These are phyloP conservation scores for Umbelopsis sp. DNA, from an alignment of 371 early-diverging fungal species.

Conservation along the genomic window DNA sequence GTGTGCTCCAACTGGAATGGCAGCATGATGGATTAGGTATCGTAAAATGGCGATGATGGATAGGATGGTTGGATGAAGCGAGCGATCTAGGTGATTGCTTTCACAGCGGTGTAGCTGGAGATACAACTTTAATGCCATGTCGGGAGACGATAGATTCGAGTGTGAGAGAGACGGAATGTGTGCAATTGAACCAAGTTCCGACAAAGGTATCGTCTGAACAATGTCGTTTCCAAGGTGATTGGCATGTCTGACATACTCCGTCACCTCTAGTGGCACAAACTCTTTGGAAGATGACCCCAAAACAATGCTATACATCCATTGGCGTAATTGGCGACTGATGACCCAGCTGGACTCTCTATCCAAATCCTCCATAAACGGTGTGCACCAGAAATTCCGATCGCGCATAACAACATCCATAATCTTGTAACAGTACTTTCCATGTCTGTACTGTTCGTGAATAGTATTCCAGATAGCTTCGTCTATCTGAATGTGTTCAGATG, in stretches of 20 bases:
- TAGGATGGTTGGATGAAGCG: background rate
- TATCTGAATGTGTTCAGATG: background rate
- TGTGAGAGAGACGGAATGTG: background rate
- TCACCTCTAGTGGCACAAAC: slow-evolving; percentile 8
- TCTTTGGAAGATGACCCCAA: background rate
- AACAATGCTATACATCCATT: slow-evolving; percentile 46
- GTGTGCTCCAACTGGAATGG: slow-evolving; percentile 14
- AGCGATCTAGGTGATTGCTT: background rate
- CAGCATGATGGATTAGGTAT: slow-evolving; percentile 32
- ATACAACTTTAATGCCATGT: background rate
- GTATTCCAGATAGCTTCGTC: background rate
- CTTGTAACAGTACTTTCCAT: slow-evolving; percentile 44
- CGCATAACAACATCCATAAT: slow-evolving; percentile 45
- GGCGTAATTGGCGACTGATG: slow-evolving; percentile 48
- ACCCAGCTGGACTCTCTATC: slow-evolving; percentile 52
- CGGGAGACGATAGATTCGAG: background rate
- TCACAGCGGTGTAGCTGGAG: slow-evolving; percentile 4
- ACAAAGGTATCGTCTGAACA: background rate
- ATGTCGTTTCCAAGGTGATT: background rate
- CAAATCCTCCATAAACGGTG: slow-evolving; percentile 58
- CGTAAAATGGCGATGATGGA: slow-evolving; percentile 31
- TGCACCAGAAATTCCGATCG: slow-evolving; percentile 55
- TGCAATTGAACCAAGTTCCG: background rate
- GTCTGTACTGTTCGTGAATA: slow-evolving; percentile 21
- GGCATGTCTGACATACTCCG: slow-evolving; percentile 39